Conservation (phyloP, 2,329 filamentous ascomycete species). For the Ambrosiella beaveri region DNA sequence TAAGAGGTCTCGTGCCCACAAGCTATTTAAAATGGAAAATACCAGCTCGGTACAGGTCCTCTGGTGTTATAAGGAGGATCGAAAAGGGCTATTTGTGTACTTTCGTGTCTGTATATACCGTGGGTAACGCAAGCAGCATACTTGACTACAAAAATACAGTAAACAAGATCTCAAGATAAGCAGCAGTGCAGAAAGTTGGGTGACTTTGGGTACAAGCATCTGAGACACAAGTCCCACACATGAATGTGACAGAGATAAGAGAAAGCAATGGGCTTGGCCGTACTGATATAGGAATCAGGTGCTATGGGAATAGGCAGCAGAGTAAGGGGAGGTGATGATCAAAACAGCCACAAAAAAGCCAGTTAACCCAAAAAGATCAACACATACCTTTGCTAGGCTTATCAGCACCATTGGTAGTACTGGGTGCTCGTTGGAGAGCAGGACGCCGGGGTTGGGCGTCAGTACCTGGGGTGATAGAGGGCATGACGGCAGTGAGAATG, state of each 20-base stretch:
- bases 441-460: conserved; percentile 1
- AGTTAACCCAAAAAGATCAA: not conserved
- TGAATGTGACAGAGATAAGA: too few relatives aligned
- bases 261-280: too few relatives aligned
- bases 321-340: not conserved
- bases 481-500: not conserved
- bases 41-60: too few relatives aligned
- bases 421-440: conserved; percentile 2
- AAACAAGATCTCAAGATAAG: too few relatives aligned
- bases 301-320: not conserved
- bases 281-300: too few relatives aligned
- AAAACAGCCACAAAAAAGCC: not conserved
- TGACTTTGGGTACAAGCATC: too few relatives aligned
- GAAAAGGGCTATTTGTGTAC: not conserved
- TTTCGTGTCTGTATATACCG: not conserved
- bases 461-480: not conserved
- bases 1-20: too few relatives aligned
- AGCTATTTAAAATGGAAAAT: too few relatives aligned
- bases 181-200: too few relatives aligned
- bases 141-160: too few relatives aligned
- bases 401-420: conserved; percentile 4
- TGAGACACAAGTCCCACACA: too few relatives aligned
- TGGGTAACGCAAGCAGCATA: not conserved
- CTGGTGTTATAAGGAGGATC: too few relatives aligned
- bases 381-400: conserved; percentile 11